phyloP scores from a whole-genome alignment of 2,329 filamentous ascomycete species.

The Didymella glomerata region DNA sequence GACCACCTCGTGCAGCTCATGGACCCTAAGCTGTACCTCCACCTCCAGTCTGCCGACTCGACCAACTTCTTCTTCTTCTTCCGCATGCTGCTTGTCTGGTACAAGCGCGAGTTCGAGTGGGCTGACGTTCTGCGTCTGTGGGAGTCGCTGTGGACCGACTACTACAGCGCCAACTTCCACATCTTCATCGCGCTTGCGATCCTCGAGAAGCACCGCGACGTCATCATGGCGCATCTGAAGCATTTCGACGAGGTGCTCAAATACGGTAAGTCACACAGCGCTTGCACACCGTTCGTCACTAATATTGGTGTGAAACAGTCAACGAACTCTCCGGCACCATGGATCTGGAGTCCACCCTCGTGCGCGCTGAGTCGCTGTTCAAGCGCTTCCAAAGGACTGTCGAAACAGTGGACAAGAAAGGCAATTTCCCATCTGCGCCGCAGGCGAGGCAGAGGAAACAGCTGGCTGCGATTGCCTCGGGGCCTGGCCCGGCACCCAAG shows the following conservation, averaged over 20 bases:
- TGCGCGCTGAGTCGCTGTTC: constrained; percentile 89
- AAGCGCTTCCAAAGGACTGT: constrained; percentile 86
- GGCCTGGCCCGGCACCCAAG: constrained; percentile 33
- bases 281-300: not conserved
- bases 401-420: constrained; percentile 90
- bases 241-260: constrained; percentile 98
- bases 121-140: constrained; percentile 84
- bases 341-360: constrained; percentile 84
- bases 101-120: constrained; percentile 96
- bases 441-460: constrained; percentile 60
- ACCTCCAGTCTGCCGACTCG: constrained; percentile 87
- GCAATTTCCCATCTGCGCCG: constrained; percentile 74
- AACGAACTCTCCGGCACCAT: constrained; percentile 96
- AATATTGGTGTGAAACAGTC: constrained; percentile 64
- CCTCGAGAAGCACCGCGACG: constrained; percentile 91
- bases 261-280: constrained; percentile 70
- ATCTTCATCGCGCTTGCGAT: constrained; percentile 94
- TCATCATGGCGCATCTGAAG: constrained; percentile 93
- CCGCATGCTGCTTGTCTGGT: constrained; percentile 98
- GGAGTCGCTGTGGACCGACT: constrained; percentile 96
- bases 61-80: constrained; percentile 99
- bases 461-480: constrained; percentile 43
- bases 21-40: constrained; percentile 91
- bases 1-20: constrained; percentile 97
- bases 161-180: constrained; percentile 86